These are phyloP conservation scores for Jacaranda mimosifolia DNA, from an alignment of 257 asterid species.

Conservation along the genomic window DNA sequence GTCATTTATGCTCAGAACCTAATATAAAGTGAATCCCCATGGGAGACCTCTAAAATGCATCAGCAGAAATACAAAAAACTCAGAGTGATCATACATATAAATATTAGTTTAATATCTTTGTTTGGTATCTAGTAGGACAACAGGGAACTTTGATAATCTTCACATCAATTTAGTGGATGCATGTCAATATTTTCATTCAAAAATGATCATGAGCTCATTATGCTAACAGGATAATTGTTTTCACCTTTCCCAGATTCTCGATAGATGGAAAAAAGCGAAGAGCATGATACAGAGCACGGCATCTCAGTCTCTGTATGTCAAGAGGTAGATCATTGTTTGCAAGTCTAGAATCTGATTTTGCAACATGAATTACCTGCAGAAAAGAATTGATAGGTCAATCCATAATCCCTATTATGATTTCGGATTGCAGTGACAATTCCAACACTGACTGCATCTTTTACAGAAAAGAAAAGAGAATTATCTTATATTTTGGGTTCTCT, in stretches of 20 bases:
- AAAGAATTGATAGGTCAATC: constrained; percentile 36
- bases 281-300: constrained; percentile 89
- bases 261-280: constrained; percentile 87
- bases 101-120: constrained; percentile 12
- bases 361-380: constrained; percentile 88
- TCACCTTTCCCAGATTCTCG: constrained; percentile 87
- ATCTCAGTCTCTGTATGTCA: constrained; percentile 94
- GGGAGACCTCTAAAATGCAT: constrained; percentile 69
- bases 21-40: constrained; percentile 69
- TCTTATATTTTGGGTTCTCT: constrained; percentile 12
- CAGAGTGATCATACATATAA: constrained; percentile 7
- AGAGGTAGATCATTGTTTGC: constrained; percentile 96
- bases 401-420: constrained; percentile 15
- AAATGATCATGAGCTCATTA: constrained; percentile 3
- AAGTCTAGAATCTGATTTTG: constrained; percentile 94
- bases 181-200: constrained; percentile 13
- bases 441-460: constrained; percentile 20
- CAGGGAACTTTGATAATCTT: constrained; percentile 12
- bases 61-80: constrained; percentile 37
- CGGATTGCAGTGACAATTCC: constrained; percentile 10
- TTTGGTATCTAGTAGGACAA: constrained; percentile 21
- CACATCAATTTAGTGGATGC: constrained; percentile 1
- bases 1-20: constrained; percentile 82
- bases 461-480: neutral
- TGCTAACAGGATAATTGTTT: constrained; percentile 36